phyloP scores from a whole-genome alignment of 345 rosid genomes.

The Eucalyptus paniculata region DNA sequence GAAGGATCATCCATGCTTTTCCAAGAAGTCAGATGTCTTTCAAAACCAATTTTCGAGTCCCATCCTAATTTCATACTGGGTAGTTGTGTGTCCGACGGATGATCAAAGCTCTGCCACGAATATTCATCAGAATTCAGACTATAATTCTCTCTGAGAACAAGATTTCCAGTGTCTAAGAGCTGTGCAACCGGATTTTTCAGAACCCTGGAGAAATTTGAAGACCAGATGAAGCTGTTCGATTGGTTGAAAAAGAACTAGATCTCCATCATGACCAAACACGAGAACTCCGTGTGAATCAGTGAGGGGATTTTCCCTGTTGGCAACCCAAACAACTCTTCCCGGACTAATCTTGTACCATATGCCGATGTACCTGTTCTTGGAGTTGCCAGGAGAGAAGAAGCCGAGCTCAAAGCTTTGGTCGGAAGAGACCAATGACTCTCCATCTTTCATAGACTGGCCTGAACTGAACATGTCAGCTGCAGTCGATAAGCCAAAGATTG shows the following conservation, averaged over 20 bases:
- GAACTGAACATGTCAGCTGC: neutral
- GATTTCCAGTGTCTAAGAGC: conserved; percentile 23
- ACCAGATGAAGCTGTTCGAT: neutral
- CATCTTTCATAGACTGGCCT: neutral
- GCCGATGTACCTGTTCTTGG: conserved; percentile 13
- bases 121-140: neutral
- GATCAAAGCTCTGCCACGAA: conserved; percentile 24
- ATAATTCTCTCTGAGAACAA: neutral
- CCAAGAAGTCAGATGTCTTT: conserved; percentile 11
- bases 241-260: conserved; percentile 1
- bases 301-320: conserved; percentile 23
- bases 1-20: conserved; percentile 6
- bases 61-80: conserved; percentile 16
- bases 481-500: neutral
- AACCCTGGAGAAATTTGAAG: neutral
- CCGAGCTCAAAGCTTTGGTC: neutral
- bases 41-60: neutral
- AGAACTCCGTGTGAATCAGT: neutral
- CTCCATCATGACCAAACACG: neutral
- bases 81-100: conserved; percentile 11
- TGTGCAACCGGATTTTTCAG: neutral
- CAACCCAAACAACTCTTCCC: conserved; percentile 19
- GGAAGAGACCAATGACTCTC: neutral
- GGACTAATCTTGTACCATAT: conserved; percentile 14
- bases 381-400: conserved; percentile 2